phyloP scores from a whole-genome alignment of 495 filamentous ascomycete genomes.

The Aspergillus coremiiformis region DNA sequence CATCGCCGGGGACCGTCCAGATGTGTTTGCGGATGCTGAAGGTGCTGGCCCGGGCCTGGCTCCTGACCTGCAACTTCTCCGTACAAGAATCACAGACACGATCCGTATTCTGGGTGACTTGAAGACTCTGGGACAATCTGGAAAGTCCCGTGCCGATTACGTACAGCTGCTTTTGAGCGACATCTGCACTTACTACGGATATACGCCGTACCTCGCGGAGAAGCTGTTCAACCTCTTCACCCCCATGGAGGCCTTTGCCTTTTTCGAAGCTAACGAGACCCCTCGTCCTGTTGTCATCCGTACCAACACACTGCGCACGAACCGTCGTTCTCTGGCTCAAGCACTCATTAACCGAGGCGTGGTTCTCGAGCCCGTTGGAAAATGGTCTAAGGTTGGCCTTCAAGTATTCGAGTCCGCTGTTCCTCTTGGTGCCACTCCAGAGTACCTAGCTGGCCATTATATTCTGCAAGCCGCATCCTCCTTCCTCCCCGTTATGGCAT shows the following conservation, averaged over 20 bases:
- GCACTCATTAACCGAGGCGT: conserved; percentile 95
- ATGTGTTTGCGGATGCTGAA: conserved; percentile 56
- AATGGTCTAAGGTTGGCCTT: conserved; percentile 96
- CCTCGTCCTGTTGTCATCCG: conserved; percentile 79
- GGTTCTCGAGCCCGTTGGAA: conserved; percentile 90
- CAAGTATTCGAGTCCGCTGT: conserved; percentile 93
- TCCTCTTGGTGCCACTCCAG: conserved; percentile 93
- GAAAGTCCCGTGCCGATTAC: conserved; percentile 78
- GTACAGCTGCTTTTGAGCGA: conserved; percentile 79
- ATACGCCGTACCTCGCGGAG: conserved; percentile 73
- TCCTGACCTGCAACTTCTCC: conserved; percentile 82
- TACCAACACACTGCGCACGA: conserved; percentile 91
- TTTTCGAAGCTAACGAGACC: conserved; percentile 97
- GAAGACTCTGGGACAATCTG: conserved; percentile 65
- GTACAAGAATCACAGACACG: conserved; percentile 86
- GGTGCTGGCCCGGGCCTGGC: conserved; percentile 54
- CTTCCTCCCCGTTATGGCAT: conserved; percentile 95
- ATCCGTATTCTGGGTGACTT: conserved; percentile 88
- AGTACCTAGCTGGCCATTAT: conserved; percentile 95
- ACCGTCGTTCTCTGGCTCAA: conserved; percentile 85
- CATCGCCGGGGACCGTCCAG: conserved; percentile 72
- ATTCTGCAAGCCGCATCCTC: conserved; percentile 95
- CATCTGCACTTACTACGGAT: conserved; percentile 89
- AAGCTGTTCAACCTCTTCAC: conserved; percentile 89
- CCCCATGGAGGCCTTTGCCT: conserved; percentile 89